Evolutionary conservation across 345 rosid genomes (phyloP).

Genomic region (Lepidium aucheri): DNA sequence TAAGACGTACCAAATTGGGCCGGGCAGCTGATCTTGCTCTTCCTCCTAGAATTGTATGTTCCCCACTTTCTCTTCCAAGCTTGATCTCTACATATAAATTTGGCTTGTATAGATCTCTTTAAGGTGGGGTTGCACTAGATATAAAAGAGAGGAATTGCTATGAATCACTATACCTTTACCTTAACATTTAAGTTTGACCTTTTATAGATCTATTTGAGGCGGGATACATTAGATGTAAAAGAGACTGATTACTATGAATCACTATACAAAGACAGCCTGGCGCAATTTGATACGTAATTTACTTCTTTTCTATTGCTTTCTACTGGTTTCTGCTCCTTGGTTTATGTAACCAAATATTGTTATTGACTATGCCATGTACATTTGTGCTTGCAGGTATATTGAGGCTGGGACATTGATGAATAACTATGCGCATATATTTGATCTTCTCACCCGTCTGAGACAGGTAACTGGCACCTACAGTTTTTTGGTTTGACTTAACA

Average conservation of each 20-base stretch:
- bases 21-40: conserved; percentile 99
- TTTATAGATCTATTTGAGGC: conserved; percentile 66
- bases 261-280: conserved; percentile 71
- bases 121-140: conserved; percentile 75
- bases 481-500: conserved; percentile 4
- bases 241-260: conserved; percentile 88
- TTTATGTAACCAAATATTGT: neutral
- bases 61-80: conserved; percentile 5
- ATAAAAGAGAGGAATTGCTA: conserved; percentile 70
- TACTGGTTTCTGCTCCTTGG: conserved; percentile 10
- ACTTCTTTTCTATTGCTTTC: neutral
- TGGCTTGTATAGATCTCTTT: conserved; percentile 41
- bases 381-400: conserved; percentile 52
- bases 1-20: conserved; percentile 90
- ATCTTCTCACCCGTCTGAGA: conserved; percentile 90
- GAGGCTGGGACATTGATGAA: conserved; percentile 83
- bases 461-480: conserved; percentile 46
- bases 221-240: conserved; percentile 68
- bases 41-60: conserved; percentile 84
- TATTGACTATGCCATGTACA: neutral
- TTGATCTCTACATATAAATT: neutral
- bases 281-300: conserved; percentile 83
- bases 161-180: conserved; percentile 43
- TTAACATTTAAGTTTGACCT: neutral
- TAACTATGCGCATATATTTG: conserved; percentile 95